phyloP scores from a whole-genome alignment of 2,329 filamentous ascomycete species.

The Phoma herbarum region DNA sequence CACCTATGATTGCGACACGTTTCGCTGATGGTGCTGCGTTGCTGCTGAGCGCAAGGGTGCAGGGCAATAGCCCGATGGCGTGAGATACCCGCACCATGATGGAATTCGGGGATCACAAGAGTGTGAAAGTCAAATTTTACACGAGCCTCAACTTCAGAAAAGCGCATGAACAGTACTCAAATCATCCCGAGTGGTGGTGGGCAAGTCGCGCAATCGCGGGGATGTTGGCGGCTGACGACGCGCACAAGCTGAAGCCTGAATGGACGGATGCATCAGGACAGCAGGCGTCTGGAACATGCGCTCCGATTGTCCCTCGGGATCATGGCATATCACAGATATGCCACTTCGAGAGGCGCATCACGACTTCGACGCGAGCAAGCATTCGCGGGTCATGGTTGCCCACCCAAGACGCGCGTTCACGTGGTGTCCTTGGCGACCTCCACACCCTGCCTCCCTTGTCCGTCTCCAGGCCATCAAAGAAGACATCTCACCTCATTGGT shows the following conservation, averaged over 20 bases:
- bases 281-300: background rate
- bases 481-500: too few species aligned
- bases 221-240: constrained; percentile 12
- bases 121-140: background rate
- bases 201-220: constrained; percentile 5
- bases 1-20: constrained; percentile 52
- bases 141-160: background rate
- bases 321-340: background rate
- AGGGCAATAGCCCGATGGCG: constrained; percentile 28
- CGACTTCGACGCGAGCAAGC: background rate
- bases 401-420: background rate
- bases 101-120: background rate
- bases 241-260: constrained; percentile 15
- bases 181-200: background rate
- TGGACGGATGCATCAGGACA: constrained; percentile 1
- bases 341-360: background rate
- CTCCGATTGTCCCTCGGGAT: background rate
- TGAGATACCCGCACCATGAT: constrained; percentile 27
- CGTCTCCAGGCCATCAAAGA: too few species aligned
- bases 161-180: background rate
- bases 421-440: too few species aligned
- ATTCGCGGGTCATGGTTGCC: background rate
- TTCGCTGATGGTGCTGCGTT: constrained; percentile 31
- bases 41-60: constrained; percentile 30
- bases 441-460: too few species aligned